Base-by-base conservation (phyloP, 441 rosid species). In the Eutrema salsugineum region DNA sequence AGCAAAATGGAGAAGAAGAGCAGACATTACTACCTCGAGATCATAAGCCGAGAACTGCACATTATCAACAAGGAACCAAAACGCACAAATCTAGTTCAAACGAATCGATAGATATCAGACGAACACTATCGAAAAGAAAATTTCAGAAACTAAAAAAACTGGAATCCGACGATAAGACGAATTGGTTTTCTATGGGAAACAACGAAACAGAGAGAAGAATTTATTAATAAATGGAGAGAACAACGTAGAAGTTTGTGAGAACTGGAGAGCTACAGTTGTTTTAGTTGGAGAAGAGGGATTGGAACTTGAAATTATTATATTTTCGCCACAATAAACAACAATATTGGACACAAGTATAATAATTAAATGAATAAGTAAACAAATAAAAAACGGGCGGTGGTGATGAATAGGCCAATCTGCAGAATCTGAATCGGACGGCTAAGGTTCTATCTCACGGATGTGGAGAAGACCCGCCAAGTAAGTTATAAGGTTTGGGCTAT, bases 251-350 rank as follows among this genome's bases (percentile, higher is more conserved):
- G 32, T 59, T 30, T 57, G 56, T 12, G 63, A 68, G 49, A 35
- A 27, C 10, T 66, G 60, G 71, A 66, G 72, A 73, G 70, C 70
- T 61, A 68, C 74, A 53, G 65, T 68, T 0, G 36, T 11, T 17
- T 2, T 72, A 64, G 35, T 72, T 72, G 71, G 65, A 56, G 58
- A 63, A 72, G 50, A 35, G 1, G 17, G 40, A n/a, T 71, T 63
- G 62, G 53, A 42, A 62, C 63, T 71, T 51, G 3, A 61, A 40
- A 36, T 8, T 28, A 12, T 14, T 59, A 20, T 59, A 48, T 70
- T 70, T 48, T 49, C 43, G 0, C 14, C 65, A 35, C 2, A 40
- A 15, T 10, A 48, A 14, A 48, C 0, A 6, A 14, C 20, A 2
- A 5, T 5, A 30, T 16, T 12, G 2, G 24, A 10, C 47, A 22